A percentile compares a stretch with the other conserved stretches of the same genome.
phyloP scores from a whole-genome alignment of 2,329 filamentous ascomycete species.

The Monilinia polystroma region DNA sequence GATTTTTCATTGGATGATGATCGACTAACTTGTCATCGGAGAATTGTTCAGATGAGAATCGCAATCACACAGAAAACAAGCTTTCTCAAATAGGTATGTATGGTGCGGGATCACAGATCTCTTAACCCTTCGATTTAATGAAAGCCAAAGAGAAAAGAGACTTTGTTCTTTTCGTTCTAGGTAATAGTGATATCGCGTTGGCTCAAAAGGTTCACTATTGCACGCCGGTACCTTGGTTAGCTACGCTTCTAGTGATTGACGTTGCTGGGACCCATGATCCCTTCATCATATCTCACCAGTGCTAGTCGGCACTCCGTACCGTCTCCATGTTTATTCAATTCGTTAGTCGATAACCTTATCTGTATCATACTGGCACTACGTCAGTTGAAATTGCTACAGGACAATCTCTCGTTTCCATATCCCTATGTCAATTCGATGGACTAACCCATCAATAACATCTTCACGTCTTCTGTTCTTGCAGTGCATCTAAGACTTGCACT shows the following conservation, averaged over 20 bases:
- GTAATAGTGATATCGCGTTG: neutral
- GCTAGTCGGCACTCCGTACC: neutral
- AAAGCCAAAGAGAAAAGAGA: neutral
- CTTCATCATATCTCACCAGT: constrained; percentile 12
- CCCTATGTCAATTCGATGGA: neutral
- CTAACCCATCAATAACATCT: neutral
- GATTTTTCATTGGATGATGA: neutral
- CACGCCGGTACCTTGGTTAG: neutral
- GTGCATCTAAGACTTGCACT: neutral
- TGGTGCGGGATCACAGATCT: neutral
- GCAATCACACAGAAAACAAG: neutral
- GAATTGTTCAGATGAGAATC: neutral
- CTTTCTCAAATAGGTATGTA: neutral
- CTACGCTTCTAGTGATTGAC: neutral
- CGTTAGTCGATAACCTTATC: constrained; percentile 7
- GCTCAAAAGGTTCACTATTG: neutral
- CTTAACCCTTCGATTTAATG: neutral
- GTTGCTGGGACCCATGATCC: neutral
- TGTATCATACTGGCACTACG: neutral
- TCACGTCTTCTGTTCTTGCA: neutral
- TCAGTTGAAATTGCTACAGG: neutral
- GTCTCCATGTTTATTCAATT: constrained; percentile 9
- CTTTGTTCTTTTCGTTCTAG: neutral
- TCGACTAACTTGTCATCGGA: neutral
- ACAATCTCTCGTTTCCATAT: neutral